A percentile compares a stretch with the other conserved stretches of the same genome.
These are phyloP conservation scores for Mortierella sp. DNA, from an alignment of 371 early-diverging fungal species.

Conservation along the genomic window DNA sequence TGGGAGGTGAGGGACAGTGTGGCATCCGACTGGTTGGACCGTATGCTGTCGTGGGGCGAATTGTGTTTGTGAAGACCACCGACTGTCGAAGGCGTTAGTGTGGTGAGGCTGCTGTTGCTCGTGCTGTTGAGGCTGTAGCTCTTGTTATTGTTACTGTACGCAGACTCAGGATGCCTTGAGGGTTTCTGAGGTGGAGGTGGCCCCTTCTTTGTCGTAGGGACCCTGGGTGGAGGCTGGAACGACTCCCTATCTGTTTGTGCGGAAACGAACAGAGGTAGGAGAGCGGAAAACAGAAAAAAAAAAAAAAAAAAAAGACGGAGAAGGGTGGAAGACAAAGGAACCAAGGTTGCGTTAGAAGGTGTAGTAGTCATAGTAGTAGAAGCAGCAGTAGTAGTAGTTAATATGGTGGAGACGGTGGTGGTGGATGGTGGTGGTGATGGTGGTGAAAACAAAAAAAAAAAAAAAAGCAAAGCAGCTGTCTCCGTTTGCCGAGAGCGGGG, in stretches of 20 bases:
- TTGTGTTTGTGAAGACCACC: conserved; percentile 3
- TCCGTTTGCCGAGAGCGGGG: not conserved
- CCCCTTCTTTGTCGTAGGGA: conserved; percentile 38
- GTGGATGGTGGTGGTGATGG: too few species aligned
- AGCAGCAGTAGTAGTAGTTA: too few species aligned
- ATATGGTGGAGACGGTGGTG: too few species aligned
- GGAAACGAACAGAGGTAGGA: not conserved
- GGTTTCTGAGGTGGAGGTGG: conserved; percentile 39
- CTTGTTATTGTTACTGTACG: conserved; percentile 13
- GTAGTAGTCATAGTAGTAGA: too few species aligned
- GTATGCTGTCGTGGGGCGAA: conserved; percentile 44
- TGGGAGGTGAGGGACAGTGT: conserved; percentile 18
- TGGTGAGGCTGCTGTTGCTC: conserved; percentile 14
- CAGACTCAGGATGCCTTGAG: conserved; percentile 22
- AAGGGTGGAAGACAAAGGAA: too few species aligned
- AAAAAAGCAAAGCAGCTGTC: not conserved
- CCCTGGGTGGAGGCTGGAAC: conserved; percentile 22
- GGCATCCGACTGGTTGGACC: conserved; percentile 48
- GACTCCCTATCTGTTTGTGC: conserved; percentile 30
- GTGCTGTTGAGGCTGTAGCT: too few species aligned
- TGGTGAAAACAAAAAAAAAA: not conserved
- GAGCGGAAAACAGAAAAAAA: not conserved
- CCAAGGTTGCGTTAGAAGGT: too few species aligned
- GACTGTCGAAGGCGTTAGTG: too few species aligned
- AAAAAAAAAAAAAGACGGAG: not conserved